A percentile compares a stretch with the other conserved stretches of the same genome.
Evolutionary conservation across 805 yeast species (phyloP).

Genomic region (Pichia cabralensis): DNA sequence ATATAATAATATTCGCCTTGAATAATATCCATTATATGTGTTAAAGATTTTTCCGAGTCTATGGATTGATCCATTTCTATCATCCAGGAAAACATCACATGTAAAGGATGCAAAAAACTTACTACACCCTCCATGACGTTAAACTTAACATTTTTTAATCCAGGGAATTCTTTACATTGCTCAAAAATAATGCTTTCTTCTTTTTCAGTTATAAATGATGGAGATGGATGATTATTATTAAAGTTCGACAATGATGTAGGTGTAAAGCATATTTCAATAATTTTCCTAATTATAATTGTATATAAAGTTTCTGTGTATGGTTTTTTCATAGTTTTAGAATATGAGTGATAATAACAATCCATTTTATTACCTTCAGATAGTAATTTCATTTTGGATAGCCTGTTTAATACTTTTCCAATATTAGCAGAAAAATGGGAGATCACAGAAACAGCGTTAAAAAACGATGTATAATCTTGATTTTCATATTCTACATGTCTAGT

Average conservation of each 20-base stretch:
- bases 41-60: slow-evolving; percentile 10
- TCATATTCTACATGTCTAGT: slow-evolving; percentile 86
- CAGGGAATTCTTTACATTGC: slow-evolving; percentile 15
- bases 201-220: slow-evolving; percentile 15
- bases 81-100: slow-evolving; percentile 62
- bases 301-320: slow-evolving; percentile 13
- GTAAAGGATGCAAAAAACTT: slow-evolving; percentile 74
- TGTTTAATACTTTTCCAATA: slow-evolving; percentile 36
- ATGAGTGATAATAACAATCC: slow-evolving; percentile 13
- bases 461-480: slow-evolving; percentile 68
- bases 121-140: slow-evolving; percentile 39
- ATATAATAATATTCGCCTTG: slow-evolving; percentile 14
- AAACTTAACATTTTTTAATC: slow-evolving; percentile 24
- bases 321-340: slow-evolving; percentile 10
- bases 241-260: too few species aligned
- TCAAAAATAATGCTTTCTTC: slow-evolving; percentile 16
- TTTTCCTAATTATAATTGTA: slow-evolving; percentile 9
- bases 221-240: slow-evolving; percentile 1
- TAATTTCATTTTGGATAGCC: slow-evolving; percentile 9
- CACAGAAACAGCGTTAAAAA: slow-evolving; percentile 59
- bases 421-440: slow-evolving; percentile 52
- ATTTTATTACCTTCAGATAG: slow-evolving; percentile 10
- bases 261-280: too few species aligned
- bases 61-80: slow-evolving; percentile 39
- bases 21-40: slow-evolving; percentile 11